Percentiles rank a stretch among this genome's conserved stretches.
Evolutionary conservation across 2,329 filamentous ascomycete species (phyloP).

Genomic region (Phialocephala sp.): DNA sequence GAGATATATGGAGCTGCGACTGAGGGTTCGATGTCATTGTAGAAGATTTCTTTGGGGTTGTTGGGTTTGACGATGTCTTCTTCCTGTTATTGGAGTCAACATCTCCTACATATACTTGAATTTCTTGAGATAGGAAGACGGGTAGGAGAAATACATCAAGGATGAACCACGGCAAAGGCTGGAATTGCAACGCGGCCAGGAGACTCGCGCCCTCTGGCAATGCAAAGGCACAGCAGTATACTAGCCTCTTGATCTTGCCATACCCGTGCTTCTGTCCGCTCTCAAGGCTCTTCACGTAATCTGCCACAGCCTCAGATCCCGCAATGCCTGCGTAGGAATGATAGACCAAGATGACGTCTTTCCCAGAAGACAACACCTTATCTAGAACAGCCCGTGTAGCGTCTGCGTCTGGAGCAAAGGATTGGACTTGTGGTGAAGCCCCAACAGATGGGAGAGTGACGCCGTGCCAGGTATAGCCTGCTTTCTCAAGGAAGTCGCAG

Average conservation of each 20-base stretch:
- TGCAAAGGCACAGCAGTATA: slow-evolving; percentile 30
- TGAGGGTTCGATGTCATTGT: slow-evolving; percentile 43
- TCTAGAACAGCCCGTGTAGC: slow-evolving; percentile 44
- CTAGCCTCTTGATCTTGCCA: slow-evolving; percentile 43
- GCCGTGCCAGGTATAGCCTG: slow-evolving; percentile 32
- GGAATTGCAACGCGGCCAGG: slow-evolving; percentile 20
- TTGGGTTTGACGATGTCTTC: slow-evolving; percentile 26
- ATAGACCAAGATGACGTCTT: slow-evolving; percentile 47
- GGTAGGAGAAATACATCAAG: slow-evolving; percentile 23
- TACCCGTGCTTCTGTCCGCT: slow-evolving; percentile 44
- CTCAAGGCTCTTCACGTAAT: slow-evolving; percentile 34
- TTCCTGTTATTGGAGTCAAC: neutral
- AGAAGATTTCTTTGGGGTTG: slow-evolving; percentile 42
- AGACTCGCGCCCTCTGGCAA: slow-evolving; percentile 31
- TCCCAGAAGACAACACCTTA: slow-evolving; percentile 45
- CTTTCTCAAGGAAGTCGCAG: slow-evolving; percentile 26
- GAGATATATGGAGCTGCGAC: slow-evolving; percentile 31
- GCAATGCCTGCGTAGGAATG: slow-evolving; percentile 50
- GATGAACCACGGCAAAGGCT: slow-evolving; percentile 29
- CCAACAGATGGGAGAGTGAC: slow-evolving; percentile 30
- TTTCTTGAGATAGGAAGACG: neutral
- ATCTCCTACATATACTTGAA: neutral
- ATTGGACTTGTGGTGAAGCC: slow-evolving; percentile 25
- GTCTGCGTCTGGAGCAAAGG: slow-evolving; percentile 45
- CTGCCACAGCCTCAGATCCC: slow-evolving; percentile 44